Conservation (phyloP, 1,284 basidiomycete species). For the Filobasidium uniguttulatum region DNA sequence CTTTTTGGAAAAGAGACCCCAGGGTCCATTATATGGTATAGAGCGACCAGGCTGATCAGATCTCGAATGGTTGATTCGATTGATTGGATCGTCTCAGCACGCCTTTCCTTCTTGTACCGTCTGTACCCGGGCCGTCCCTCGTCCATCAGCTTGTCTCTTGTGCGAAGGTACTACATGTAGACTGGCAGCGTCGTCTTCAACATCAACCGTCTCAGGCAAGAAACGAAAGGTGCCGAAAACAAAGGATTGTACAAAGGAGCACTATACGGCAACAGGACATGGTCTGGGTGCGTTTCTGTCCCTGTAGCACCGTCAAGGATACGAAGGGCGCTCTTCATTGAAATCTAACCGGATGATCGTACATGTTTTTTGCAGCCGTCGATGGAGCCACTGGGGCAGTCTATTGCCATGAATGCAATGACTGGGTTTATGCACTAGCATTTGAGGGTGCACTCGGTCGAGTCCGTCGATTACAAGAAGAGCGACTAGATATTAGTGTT, state of each 20-base stretch:
- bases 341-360: too few species aligned
- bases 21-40: too few species aligned
- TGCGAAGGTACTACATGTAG: not conserved
- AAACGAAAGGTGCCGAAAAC: not conserved
- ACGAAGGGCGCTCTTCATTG: too few species aligned
- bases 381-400: conserved; percentile 48
- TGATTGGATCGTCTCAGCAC: too few species aligned
- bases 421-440: conserved; percentile 44
- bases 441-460: conserved; percentile 39
- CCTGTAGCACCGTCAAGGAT: too few species aligned
- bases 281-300: not conserved
- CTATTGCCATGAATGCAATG: conserved; percentile 48
- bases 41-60: too few species aligned
- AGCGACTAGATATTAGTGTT: conserved; percentile 43
- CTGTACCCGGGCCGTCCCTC: not conserved
- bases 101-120: not conserved
- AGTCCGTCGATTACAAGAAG: conserved; percentile 41
- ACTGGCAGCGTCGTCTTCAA: not conserved
- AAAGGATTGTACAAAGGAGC: not conserved
- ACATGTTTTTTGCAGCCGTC: conserved; percentile 42
- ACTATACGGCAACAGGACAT: not conserved
- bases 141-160: conserved; percentile 7
- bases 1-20: too few species aligned
- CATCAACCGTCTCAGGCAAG: not conserved
- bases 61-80: too few species aligned